A percentile compares a stretch with the other conserved stretches of the same genome.
Evolutionary conservation across 495 filamentous ascomycete species (phyloP).

Genomic region (Lineolata rhizophorae): DNA sequence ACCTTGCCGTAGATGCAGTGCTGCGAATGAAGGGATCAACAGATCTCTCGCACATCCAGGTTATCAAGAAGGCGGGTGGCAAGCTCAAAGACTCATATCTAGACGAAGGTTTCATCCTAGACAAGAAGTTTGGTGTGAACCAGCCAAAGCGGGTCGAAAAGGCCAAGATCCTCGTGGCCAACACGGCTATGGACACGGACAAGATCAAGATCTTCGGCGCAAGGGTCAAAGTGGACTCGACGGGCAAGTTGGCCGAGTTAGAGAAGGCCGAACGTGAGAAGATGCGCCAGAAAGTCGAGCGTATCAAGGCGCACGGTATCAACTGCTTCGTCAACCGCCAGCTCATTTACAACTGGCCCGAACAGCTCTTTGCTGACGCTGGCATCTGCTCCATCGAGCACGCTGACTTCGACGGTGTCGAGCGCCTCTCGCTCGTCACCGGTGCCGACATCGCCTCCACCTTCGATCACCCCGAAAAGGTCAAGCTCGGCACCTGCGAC

Average conservation of each 20-base stretch:
- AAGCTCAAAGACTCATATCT: constrained; percentile 94
- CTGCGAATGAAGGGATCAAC: constrained; percentile 75
- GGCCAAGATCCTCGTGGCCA: constrained; percentile 91
- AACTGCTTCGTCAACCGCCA: constrained; percentile 99
- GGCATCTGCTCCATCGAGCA: constrained; percentile 98
- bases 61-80: constrained; percentile 97
- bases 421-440: constrained; percentile 83
- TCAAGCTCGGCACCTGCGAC: constrained; percentile 89
- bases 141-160: constrained; percentile 95
- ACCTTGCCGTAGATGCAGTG: constrained; percentile 81
- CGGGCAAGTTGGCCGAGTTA: constrained; percentile 84
- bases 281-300: constrained; percentile 98
- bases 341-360: constrained; percentile 99
- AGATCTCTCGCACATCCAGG: constrained; percentile 92
- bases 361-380: constrained; percentile 93
- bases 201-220: constrained; percentile 99
- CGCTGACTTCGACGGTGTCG: constrained; percentile 95
- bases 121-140: constrained; percentile 97
- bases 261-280: constrained; percentile 97
- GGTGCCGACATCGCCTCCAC: constrained; percentile 94
- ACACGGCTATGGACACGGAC: constrained; percentile 98
- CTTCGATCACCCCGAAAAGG: constrained; percentile 91
- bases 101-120: constrained; percentile 93
- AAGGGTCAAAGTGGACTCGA: constrained; percentile 82
- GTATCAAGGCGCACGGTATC: constrained; percentile 95